Conservation (phyloP, 805 yeast species). For the Suhomyces prunicola region DNA sequence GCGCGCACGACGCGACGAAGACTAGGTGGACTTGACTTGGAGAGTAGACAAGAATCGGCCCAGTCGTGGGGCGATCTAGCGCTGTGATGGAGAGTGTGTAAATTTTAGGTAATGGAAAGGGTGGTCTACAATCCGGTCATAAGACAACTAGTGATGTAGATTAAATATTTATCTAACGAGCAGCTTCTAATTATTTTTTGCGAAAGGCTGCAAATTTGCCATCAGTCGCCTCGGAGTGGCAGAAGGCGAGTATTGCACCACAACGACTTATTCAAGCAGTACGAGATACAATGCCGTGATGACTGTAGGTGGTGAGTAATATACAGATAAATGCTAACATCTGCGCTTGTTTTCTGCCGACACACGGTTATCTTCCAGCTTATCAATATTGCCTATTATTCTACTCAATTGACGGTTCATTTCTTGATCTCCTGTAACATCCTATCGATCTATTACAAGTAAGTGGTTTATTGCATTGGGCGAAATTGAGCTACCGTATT, state of each 20-base stretch:
- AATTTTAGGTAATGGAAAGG: too few relatives aligned
- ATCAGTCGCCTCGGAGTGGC: neutral
- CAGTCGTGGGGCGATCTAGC: neutral
- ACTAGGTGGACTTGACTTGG: neutral
- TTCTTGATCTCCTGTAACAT: too few relatives aligned
- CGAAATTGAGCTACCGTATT: too few relatives aligned
- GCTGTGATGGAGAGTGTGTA: too few relatives aligned
- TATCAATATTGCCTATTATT: too few relatives aligned
- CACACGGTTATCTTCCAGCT: too few relatives aligned
- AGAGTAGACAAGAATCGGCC: neutral
- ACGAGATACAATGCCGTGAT: too few relatives aligned
- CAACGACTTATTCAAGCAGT: neutral
- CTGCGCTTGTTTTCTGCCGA: too few relatives aligned
- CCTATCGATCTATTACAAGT: neutral
- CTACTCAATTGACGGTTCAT: too few relatives aligned
- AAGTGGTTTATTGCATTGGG: neutral
- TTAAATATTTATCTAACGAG: neutral
- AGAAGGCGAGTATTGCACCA: neutral
- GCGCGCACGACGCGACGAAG: constrained; percentile 1
- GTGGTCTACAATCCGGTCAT: neutral
- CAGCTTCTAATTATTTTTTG: neutral
- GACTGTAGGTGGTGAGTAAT: too few relatives aligned
- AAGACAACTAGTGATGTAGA: neutral
- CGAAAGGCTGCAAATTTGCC: neutral
- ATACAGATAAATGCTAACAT: too few relatives aligned